A percentile compares a stretch with the other conserved stretches of the same genome.
phyloP scores from a whole-genome alignment of 352 stramenopile genomes.

The Chrysophaeum taylorii region DNA sequence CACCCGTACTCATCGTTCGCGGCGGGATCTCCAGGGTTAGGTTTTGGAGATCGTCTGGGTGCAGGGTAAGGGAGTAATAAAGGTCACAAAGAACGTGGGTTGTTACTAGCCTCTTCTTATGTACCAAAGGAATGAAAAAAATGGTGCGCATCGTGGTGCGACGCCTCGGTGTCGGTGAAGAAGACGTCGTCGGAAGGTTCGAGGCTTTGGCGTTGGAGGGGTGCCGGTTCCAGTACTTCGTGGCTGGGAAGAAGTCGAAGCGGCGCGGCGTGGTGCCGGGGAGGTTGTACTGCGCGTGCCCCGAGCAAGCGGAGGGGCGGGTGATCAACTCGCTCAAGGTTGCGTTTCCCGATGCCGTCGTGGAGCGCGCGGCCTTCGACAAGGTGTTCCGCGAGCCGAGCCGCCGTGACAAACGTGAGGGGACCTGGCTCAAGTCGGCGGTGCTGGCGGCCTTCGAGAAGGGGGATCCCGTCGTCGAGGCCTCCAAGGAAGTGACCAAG shows the following conservation, averaged over 20 bases:
- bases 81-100: no score
- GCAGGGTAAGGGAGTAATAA: no score
- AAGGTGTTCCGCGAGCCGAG: not conserved
- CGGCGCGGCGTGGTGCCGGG: not conserved
- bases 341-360: not conserved
- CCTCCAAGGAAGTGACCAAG: no score
- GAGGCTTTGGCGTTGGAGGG: not conserved
- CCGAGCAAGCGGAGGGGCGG: not conserved
- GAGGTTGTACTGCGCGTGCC: not conserved
- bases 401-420: not conserved
- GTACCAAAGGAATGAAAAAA: no score
- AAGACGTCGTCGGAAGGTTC: not conserved
- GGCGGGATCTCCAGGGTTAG: no score
- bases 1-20: no score
- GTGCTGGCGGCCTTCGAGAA: not conserved
- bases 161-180: not conserved
- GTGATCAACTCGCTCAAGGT: not conserved
- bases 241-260: not conserved
- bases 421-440: not conserved
- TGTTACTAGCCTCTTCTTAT: no score
- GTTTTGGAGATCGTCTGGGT: no score
- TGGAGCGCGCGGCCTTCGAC: constrained; percentile 11
- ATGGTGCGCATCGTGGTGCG: not conserved
- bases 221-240: not conserved
- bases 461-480: no score